A percentile compares a stretch with the other conserved stretches of the same genome.
These are phyloP conservation scores for Trichoderma semiorbis DNA, from an alignment of 2,329 filamentous ascomycete species.

Conservation along the genomic window DNA sequence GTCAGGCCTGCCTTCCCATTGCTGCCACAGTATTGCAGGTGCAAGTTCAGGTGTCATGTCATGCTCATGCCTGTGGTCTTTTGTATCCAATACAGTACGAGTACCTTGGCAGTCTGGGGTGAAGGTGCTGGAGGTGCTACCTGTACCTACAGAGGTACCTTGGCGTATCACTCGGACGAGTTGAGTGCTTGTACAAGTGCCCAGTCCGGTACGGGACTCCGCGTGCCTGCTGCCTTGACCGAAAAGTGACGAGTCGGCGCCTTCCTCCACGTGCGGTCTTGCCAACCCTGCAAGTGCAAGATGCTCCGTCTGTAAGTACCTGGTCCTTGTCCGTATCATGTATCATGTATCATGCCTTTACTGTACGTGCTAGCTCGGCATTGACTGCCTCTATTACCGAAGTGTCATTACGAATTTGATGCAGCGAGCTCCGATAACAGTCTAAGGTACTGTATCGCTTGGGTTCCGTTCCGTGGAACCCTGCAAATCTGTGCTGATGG, in stretches of 20 bases:
- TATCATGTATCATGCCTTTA: neutral
- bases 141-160: too few species aligned
- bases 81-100: neutral
- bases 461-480: neutral
- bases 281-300: neutral
- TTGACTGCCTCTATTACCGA: neutral
- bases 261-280: neutral
- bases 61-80: neutral
- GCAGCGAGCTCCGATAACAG: neutral
- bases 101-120: neutral
- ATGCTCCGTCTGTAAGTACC: neutral
- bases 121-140: neutral
- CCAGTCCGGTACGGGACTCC: neutral
- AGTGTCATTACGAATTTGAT: neutral
- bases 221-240: neutral
- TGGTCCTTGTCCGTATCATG: neutral
- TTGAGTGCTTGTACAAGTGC: neutral
- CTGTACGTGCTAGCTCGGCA: neutral
- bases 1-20: neutral
- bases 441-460: neutral
- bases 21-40: neutral
- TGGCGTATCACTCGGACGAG: neutral
- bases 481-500: neutral
- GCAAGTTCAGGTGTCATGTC: neutral
- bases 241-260: neutral